phyloP scores from a whole-genome alignment of 2,329 filamentous ascomycete species.

The Colletotrichum musae region DNA sequence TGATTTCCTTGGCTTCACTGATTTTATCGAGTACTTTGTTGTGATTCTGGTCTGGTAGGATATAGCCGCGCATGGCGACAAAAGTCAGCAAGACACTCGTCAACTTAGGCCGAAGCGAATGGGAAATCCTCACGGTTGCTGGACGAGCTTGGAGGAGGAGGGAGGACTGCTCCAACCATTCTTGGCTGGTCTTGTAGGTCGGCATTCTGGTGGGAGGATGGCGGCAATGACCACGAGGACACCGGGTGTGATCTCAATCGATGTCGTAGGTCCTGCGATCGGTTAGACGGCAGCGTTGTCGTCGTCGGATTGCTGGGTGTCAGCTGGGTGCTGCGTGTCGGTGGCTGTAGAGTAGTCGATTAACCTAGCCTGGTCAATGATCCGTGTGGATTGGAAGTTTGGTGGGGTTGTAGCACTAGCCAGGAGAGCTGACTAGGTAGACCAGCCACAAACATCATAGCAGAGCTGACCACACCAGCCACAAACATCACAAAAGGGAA shows the following conservation, averaged over 20 bases:
- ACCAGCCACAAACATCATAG: background rate
- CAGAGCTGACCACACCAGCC: background rate
- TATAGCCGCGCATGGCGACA: conserved; percentile 21
- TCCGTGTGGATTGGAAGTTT: no score
- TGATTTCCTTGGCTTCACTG: conserved; percentile 51
- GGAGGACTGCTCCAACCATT: conserved; percentile 91
- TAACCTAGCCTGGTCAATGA: no score
- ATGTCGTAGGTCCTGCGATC: no score
- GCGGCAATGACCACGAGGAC: conserved; percentile 1
- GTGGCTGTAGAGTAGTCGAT: no score
- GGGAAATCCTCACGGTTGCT: conserved; percentile 74
- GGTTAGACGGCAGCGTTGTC: no score
- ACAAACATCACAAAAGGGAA: background rate
- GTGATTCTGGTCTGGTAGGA: conserved; percentile 83
- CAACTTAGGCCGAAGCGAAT: conserved; percentile 1
- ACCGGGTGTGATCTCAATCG: background rate
- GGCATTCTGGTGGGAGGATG: conserved; percentile 73
- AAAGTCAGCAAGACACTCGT: conserved; percentile 9
- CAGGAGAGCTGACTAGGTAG: background rate
- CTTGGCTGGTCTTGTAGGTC: conserved; percentile 84
- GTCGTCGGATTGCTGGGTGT: no score
- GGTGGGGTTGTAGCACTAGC: no score
- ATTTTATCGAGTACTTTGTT: conserved; percentile 87
- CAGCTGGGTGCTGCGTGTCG: no score
- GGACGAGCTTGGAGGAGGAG: conserved; percentile 90